A percentile compares a stretch with the other conserved stretches of the same genome.
phyloP scores from a whole-genome alignment of 768 basidiomycete species.

The Rickenella mellea region DNA sequence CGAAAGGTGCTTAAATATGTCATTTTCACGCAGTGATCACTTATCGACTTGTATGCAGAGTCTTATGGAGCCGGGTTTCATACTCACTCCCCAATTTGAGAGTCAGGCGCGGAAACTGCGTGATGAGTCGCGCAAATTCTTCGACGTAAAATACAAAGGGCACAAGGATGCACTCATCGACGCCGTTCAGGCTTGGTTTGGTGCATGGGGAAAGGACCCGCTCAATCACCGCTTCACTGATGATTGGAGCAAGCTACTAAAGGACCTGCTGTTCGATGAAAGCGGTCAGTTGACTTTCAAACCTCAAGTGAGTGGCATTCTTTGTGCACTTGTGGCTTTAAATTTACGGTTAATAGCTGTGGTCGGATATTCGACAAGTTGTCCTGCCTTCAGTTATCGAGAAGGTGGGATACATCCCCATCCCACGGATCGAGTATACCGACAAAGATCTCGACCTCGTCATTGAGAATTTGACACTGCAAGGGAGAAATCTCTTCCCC shows the following conservation, averaged over 20 bases:
- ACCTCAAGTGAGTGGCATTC: constrained; percentile 21
- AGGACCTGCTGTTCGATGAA: constrained; percentile 28
- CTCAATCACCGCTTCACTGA: constrained; percentile 34
- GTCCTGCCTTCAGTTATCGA: constrained; percentile 2
- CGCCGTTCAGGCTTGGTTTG: constrained; percentile 28
- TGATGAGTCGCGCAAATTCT: constrained; percentile 28
- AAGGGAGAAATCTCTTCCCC: constrained; percentile 32
- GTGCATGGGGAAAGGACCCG: constrained; percentile 32
- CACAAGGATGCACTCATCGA: constrained; percentile 35
- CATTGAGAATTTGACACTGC: constrained; percentile 37
- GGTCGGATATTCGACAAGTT: constrained; percentile 9
- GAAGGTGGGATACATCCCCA: constrained; percentile 20
- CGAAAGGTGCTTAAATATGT: constrained; percentile 12
- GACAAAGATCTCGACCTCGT: constrained; percentile 36
- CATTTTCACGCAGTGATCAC: neutral
- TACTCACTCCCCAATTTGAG: constrained; percentile 33
- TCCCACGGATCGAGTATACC: constrained; percentile 38
- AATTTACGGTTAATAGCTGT: too few relatives aligned
- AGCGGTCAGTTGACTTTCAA: constrained; percentile 35
- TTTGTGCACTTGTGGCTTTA: too few relatives aligned
- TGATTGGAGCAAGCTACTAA: constrained; percentile 27
- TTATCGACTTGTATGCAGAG: constrained; percentile 1
- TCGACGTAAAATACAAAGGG: constrained; percentile 31
- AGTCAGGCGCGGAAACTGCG: constrained; percentile 25
- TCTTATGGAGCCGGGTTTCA: constrained; percentile 33